Conservation (phyloP, 805 yeast genomes). For the Saccharomycopsis vini region DNA sequence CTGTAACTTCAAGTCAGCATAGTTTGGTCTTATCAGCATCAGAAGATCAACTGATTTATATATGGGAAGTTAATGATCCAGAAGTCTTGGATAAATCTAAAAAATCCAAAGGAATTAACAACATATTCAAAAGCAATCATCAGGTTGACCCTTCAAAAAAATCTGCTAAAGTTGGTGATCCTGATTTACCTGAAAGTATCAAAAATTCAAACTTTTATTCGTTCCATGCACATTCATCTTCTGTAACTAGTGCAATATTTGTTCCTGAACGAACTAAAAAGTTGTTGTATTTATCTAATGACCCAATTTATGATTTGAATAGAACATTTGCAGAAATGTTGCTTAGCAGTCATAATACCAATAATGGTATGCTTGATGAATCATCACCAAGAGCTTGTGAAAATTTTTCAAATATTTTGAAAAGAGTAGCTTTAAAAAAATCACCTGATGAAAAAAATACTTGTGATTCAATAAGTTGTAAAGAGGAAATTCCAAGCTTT, state of each 20-base stretch:
- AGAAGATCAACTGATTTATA: conserved; percentile 79
- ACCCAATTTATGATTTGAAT: conserved; percentile 61
- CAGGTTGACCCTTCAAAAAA: neutral
- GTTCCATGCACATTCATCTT: conserved; percentile 68
- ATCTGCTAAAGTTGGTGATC: conserved; percentile 26
- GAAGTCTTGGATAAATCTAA: conserved; percentile 22
- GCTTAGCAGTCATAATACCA: conserved; percentile 25
- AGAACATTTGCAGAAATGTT: conserved; percentile 8
- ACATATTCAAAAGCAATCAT: neutral
- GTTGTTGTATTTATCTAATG: conserved; percentile 64
- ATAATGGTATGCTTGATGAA: conserved; percentile 13
- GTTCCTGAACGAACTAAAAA: conserved; percentile 67
- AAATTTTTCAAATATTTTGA: too few relatives aligned
- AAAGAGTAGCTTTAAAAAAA: neutral
- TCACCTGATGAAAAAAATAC: neutral
- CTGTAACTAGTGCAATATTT: conserved; percentile 66
- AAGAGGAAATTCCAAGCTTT: neutral
- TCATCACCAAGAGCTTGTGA: neutral
- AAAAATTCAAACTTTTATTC: conserved; percentile 57
- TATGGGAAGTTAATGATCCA: conserved; percentile 51
- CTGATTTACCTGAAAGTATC: conserved; percentile 20
- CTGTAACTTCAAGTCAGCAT: conserved; percentile 48
- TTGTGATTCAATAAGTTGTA: neutral
- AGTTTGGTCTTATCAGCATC: conserved; percentile 65
- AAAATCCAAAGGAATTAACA: neutral